These are phyloP conservation scores for Chytriomyces hyalinus DNA, from an alignment of 192 early-diverging fungal genomes.

Conservation along the genomic window DNA sequence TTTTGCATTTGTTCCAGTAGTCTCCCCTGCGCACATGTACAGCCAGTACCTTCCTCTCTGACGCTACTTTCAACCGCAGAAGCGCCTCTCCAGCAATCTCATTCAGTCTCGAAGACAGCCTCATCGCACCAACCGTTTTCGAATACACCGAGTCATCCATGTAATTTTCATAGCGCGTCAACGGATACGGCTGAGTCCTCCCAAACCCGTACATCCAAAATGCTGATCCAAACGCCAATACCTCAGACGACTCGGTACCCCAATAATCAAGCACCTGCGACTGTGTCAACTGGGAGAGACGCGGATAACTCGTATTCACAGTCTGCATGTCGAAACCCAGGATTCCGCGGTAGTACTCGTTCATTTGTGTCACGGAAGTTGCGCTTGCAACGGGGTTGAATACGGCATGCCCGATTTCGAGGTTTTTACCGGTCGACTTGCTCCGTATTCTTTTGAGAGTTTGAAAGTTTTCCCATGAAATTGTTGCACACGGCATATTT, in stretches of 20 bases:
- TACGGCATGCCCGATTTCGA: constrained; percentile 8
- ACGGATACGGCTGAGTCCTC: constrained; percentile 36
- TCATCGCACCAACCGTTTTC: neutral
- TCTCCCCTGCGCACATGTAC: constrained; percentile 43
- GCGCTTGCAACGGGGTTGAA: constrained; percentile 45
- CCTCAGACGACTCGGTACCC: constrained; percentile 1
- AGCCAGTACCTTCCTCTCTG: constrained; percentile 11
- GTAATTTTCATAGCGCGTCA: constrained; percentile 35
- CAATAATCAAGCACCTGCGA: constrained; percentile 6
- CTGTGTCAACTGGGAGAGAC: constrained; percentile 29
- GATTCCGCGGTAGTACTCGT: constrained; percentile 40
- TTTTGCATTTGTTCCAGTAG: constrained; percentile 44
- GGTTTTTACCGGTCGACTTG: neutral
- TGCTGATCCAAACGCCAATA: constrained; percentile 37
- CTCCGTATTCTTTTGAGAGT: neutral
- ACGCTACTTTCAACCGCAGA: neutral
- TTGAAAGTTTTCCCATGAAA: constrained; percentile 13
- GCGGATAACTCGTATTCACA: neutral
- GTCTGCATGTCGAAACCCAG: constrained; percentile 24
- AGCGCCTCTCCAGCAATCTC: neutral
- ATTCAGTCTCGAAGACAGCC: neutral
- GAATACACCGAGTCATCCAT: constrained; percentile 25
- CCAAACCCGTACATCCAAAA: constrained; percentile 50
- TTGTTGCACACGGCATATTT: constrained; percentile 15
- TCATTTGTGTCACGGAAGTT: constrained; percentile 33